Percentiles rank a stretch among this genome's conserved stretches.
phyloP scores from a whole-genome alignment of 345 rosid genomes.

The Capsella bursapastoris region DNA sequence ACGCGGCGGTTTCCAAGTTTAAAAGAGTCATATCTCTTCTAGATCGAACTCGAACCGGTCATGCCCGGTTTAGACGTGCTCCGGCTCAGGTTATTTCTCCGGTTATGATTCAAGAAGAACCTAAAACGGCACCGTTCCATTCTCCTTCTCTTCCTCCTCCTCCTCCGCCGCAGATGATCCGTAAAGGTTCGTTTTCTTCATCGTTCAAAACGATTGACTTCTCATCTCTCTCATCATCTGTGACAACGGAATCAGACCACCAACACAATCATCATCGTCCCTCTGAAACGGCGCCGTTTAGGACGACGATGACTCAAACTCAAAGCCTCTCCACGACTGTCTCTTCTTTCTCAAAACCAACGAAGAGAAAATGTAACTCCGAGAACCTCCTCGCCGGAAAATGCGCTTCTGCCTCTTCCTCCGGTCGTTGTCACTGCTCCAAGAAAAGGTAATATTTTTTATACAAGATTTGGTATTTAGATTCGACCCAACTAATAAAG shows the following conservation, averaged over 20 bases:
- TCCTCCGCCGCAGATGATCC: slow-evolving; percentile 25
- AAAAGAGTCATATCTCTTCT: slow-evolving; percentile 82
- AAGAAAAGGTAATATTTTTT: slow-evolving; percentile 67
- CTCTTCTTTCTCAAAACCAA: slow-evolving; percentile 55
- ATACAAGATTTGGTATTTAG: slow-evolving; percentile 2
- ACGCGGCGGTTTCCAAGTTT: slow-evolving; percentile 83
- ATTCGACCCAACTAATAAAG: neutral
- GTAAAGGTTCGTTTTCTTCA: slow-evolving; percentile 50
- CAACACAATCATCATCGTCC: slow-evolving; percentile 47
- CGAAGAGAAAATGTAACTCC: slow-evolving; percentile 72
- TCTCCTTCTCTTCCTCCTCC: slow-evolving; percentile 18
- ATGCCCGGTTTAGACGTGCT: slow-evolving; percentile 88
- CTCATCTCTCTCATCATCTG: slow-evolving; percentile 61
- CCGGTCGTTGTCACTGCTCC: slow-evolving; percentile 92
- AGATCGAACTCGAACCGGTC: slow-evolving; percentile 84
- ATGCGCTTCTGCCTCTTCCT: slow-evolving; percentile 60
- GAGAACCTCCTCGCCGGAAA: slow-evolving; percentile 63
- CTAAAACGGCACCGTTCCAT: slow-evolving; percentile 69
- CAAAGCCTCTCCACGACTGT: slow-evolving; percentile 64
- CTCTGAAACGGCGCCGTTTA: slow-evolving; percentile 66
- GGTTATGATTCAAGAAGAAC: slow-evolving; percentile 17
- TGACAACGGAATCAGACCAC: slow-evolving; percentile 47
- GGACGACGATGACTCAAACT: slow-evolving; percentile 44
- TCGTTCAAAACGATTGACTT: slow-evolving; percentile 64
- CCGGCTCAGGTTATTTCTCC: slow-evolving; percentile 59